These are phyloP conservation scores for Hymenoscyphus linearis DNA, from an alignment of 2,329 filamentous ascomycete genomes.

Conservation along the genomic window DNA sequence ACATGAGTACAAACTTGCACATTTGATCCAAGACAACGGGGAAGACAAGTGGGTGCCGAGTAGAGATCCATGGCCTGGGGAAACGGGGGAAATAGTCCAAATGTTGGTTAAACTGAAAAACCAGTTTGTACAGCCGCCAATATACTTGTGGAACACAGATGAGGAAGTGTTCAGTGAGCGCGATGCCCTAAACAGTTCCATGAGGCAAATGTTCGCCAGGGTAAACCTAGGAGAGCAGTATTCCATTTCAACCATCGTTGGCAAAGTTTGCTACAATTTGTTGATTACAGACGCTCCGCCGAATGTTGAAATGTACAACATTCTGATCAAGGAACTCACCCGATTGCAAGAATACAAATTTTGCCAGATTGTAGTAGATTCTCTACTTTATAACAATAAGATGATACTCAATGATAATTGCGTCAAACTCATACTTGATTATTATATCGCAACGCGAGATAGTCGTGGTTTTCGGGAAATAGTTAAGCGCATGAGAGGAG, in stretches of 20 bases:
- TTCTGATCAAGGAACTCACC: slow-evolving; percentile 62
- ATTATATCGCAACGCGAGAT: slow-evolving; percentile 26
- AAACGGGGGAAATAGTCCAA: slow-evolving; percentile 17
- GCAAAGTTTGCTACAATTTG: slow-evolving; percentile 56
- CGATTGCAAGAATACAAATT: slow-evolving; percentile 44
- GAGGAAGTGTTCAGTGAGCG: slow-evolving; percentile 16
- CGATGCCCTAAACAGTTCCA: slow-evolving; percentile 20
- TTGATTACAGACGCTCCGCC: slow-evolving; percentile 57
- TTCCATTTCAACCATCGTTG: slow-evolving; percentile 25
- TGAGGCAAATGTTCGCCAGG: slow-evolving; percentile 19
- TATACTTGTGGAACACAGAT: slow-evolving; percentile 16
- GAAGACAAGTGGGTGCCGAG: too few species aligned
- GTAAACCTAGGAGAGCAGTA: slow-evolving; percentile 10
- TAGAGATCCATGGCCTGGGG: not conserved
- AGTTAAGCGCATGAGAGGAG: slow-evolving; percentile 25
- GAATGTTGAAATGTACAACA: slow-evolving; percentile 65
- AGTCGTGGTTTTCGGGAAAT: slow-evolving; percentile 21
- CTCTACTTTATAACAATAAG: slow-evolving; percentile 39
- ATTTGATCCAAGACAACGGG: not conserved
- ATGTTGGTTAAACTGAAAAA: slow-evolving; percentile 16
- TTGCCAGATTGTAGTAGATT: slow-evolving; percentile 48
- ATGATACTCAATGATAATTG: slow-evolving; percentile 25
- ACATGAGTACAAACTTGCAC: slow-evolving; percentile 9
- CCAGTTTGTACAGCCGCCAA: slow-evolving; percentile 17
- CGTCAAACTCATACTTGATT: slow-evolving; percentile 27